These are phyloP conservation scores for Hysterium pulicare DNA, from an alignment of 2,329 filamentous ascomycete genomes.

Conservation along the genomic window DNA sequence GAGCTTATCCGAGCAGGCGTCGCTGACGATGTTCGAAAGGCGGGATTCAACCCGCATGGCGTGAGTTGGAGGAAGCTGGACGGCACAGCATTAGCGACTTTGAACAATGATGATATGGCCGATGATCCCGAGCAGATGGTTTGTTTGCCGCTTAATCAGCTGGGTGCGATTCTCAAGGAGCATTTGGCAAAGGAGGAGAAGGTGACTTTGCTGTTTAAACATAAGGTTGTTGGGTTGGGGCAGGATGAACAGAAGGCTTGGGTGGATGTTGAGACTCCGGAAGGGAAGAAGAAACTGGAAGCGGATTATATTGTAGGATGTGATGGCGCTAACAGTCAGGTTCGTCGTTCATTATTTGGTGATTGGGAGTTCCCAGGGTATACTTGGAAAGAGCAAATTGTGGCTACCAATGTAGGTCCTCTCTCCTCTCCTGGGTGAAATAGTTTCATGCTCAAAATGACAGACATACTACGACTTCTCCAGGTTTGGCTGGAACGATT, in stretches of 20 bases:
- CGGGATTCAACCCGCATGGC: conserved; percentile 37
- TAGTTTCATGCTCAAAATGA: not conserved
- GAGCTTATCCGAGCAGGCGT: conserved; percentile 56
- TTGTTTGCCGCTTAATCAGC: conserved; percentile 8
- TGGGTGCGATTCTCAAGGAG: conserved; percentile 5
- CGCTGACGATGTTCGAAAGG: conserved; percentile 42
- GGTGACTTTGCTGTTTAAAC: conserved; percentile 6
- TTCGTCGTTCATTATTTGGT: conserved; percentile 30
- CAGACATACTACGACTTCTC: conserved; percentile 58
- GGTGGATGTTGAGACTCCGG: conserved; percentile 7
- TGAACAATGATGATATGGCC: conserved; percentile 4
- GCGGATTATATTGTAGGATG: conserved; percentile 60
- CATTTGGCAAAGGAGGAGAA: conserved; percentile 1
- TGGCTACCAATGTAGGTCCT: conserved; percentile 54
- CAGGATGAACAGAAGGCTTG: conserved; percentile 11
- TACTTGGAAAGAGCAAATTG: conserved; percentile 57
- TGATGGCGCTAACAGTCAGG: conserved; percentile 65
- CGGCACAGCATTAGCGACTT: conserved; percentile 4
- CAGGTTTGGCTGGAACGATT: conserved; percentile 51
- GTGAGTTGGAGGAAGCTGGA: conserved; percentile 42
- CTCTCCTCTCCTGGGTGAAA: conserved; percentile 9
- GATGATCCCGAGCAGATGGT: conserved; percentile 8
- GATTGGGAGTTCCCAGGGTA: conserved; percentile 48
- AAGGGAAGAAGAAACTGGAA: conserved; percentile 4
- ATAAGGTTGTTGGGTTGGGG: conserved; percentile 8